Evolutionary conservation across 2,329 filamentous ascomycete species (phyloP), one percentile per base, ranked within the genome.

Genomic region (Trichoderma breve): DNA sequence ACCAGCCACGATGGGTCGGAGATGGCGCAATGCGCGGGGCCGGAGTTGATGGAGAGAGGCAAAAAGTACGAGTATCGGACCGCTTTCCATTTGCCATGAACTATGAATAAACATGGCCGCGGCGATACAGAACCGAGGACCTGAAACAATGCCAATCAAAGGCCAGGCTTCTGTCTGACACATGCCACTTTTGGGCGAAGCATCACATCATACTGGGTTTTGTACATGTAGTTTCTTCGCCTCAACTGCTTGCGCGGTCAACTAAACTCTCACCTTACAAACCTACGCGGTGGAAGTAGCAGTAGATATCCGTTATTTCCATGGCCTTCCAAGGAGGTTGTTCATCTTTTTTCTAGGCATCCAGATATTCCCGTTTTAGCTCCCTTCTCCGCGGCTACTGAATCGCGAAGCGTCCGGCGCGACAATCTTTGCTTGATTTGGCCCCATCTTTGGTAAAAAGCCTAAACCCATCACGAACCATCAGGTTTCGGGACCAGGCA

Each of bases 401-500:
- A 58, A 55, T 57, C 51, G 64, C 53, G 24, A 34, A 58, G 32
- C 32, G n/a, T 21, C 26, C 18, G 43, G 32, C 47, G 18, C 60
- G 60, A 21, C 32, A 71, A 71, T 71, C 68, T 30, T 64, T n/a
- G 24, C 68, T 32, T 12, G 5, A 57, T 64, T 39, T 18, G 68
- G 58, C 34, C 9, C 12, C 34, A 24, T 24, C 9, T 53, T 32
- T 34, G 51, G 28, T 24, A 12, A 18, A 58, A 43, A 28, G 26
- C 55, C 55, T 61, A 61, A 60, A 34, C 55, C 67, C 55, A 24
- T 71, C 61, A 47, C 57, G 47, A 71, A 58, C 60, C 68, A 24
- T 47, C 18, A 30, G 39, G 55, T 70, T 36, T 70, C 67, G 57
- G 39, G 11, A 62, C 39, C 67, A 39, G 39, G 66, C 55, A 34